Conservation (phyloP, 225 moss, liverwort and hornwort species). For the Ulota crispa region DNA sequence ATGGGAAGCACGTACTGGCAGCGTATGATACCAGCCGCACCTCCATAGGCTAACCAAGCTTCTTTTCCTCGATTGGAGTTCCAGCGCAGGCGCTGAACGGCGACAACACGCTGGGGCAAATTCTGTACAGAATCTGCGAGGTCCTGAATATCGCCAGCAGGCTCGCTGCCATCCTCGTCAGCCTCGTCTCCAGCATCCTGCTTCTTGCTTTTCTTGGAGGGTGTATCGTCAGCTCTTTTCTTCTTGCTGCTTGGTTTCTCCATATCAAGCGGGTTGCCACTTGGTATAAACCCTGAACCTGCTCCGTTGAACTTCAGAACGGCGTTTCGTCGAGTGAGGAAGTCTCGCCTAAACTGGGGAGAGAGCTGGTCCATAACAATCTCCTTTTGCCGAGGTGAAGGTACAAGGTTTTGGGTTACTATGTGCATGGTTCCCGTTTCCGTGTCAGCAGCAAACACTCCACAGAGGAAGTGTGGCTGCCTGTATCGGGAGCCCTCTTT, state of each 20-base stretch:
- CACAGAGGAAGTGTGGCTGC: conserved; percentile 87
- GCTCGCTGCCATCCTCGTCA: conserved; percentile 25
- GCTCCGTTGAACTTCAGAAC: conserved; percentile 39
- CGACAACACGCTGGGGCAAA: conserved; percentile 53
- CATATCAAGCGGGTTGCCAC: conserved; percentile 53
- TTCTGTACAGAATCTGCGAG: conserved; percentile 17
- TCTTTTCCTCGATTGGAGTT: conserved; percentile 66
- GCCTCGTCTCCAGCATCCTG: background rate
- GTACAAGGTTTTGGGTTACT: conserved; percentile 46
- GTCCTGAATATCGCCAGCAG: conserved; percentile 17
- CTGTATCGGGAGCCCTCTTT: conserved; percentile 80
- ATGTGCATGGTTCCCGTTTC: conserved; percentile 66
- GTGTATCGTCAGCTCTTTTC: conserved; percentile 20
- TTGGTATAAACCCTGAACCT: conserved; percentile 46
- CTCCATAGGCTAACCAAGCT: conserved; percentile 85
- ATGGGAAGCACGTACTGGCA: conserved; percentile 71
- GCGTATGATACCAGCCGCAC: conserved; percentile 79
- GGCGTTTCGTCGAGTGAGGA: conserved; percentile 52
- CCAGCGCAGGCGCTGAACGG: conserved; percentile 87
- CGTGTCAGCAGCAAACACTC: conserved; percentile 74
- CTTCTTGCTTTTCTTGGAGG: conserved; percentile 30
- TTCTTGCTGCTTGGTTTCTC: conserved; percentile 45
- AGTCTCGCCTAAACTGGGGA: conserved; percentile 78
- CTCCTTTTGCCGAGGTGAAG: conserved; percentile 48
- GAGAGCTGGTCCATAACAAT: conserved; percentile 41